Evolutionary conservation across 2,329 filamentous ascomycete genomes (phyloP).

Genomic region (Aureobasidium namibiae): DNA sequence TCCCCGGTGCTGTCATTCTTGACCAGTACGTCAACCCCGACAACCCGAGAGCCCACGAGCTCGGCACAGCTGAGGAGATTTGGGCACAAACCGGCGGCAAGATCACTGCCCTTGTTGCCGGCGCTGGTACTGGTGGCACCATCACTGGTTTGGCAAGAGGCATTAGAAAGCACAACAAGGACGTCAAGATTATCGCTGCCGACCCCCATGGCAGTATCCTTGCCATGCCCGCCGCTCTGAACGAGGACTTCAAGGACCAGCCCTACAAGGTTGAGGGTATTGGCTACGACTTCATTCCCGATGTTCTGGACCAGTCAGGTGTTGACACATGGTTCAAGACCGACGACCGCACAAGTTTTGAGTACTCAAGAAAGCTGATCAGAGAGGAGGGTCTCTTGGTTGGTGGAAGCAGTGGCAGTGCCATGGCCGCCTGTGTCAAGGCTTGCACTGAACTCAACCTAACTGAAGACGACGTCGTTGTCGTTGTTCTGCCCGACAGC

Average conservation of each 20-base stretch:
- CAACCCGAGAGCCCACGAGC: conserved; percentile 90
- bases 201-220: conserved; percentile 90
- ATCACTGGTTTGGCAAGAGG: conserved; percentile 84
- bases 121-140: conserved; percentile 90
- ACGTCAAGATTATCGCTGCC: conserved; percentile 83
- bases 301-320: conserved; percentile 71
- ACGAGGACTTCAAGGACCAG: conserved; percentile 71
- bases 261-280: conserved; percentile 98
- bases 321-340: conserved; percentile 99
- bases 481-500: conserved; percentile 88
- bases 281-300: conserved; percentile 95
- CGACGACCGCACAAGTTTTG: conserved; percentile 82
- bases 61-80: conserved; percentile 91
- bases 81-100: conserved; percentile 80
- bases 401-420: conserved; percentile 87
- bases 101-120: conserved; percentile 76
- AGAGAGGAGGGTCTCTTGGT: conserved; percentile 89
- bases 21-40: conserved; percentile 91
- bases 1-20: conserved; percentile 92
- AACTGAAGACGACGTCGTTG: conserved; percentile 75
- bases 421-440: conserved; percentile 71
- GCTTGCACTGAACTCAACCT: conserved; percentile 71
- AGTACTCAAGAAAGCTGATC: conserved; percentile 81
- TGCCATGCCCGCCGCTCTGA: conserved; percentile 70
- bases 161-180: conserved; percentile 74